These are phyloP conservation scores for Hymenoscyphus infarciens DNA, from an alignment of 2,329 filamentous ascomycete genomes.

Conservation along the genomic window DNA sequence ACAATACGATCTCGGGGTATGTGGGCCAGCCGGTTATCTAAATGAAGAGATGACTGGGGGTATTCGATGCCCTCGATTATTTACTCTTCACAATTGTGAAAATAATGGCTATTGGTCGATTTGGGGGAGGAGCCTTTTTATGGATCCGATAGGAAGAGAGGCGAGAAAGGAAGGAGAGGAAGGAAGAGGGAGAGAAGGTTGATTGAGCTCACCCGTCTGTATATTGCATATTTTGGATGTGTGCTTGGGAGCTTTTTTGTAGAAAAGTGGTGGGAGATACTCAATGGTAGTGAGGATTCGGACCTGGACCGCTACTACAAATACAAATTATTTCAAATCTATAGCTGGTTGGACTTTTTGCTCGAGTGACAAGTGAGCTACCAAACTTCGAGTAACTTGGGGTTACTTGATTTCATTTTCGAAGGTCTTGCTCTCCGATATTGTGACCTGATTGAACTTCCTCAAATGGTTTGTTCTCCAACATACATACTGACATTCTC, in stretches of 20 bases:
- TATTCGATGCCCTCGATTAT: neutral
- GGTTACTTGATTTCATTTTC: too few species aligned
- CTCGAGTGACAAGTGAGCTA: too few species aligned
- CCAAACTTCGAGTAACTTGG: too few species aligned
- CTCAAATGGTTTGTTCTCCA: too few species aligned
- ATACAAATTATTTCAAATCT: neutral
- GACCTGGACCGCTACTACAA: constrained; percentile 1
- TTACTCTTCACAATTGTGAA: neutral
- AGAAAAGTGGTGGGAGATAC: neutral
- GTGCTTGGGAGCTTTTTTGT: neutral
- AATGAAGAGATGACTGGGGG: neutral
- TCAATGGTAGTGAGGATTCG: neutral
- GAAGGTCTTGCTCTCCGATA: too few species aligned
- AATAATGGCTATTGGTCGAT: neutral
- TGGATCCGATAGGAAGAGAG: neutral
- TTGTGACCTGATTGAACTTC: too few species aligned
- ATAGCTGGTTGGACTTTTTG: neutral
- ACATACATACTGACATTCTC: too few species aligned
- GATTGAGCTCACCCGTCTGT: neutral
- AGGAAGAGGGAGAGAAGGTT: neutral
- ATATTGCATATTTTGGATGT: constrained; percentile 3
- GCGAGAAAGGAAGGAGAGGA: neutral
- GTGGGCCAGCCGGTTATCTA: neutral
- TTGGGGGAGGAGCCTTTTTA: neutral
- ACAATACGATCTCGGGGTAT: neutral